Evolutionary conservation across 768 basidiomycete genomes (phyloP).

Genomic region (Mycena vitilis): DNA sequence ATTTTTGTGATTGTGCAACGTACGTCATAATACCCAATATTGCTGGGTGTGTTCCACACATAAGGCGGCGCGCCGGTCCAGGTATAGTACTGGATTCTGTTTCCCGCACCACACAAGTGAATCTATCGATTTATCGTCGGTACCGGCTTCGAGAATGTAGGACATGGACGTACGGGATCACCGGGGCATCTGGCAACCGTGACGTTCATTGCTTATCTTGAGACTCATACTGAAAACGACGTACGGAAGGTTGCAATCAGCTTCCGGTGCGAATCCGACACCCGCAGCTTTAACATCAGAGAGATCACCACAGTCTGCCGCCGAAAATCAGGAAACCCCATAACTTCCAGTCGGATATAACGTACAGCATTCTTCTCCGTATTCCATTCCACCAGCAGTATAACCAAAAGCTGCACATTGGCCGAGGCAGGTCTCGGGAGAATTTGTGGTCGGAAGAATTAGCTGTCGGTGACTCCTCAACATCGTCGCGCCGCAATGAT

Average conservation of each 20-base stretch:
- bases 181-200: no score
- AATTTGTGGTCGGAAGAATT: slow-evolving; percentile 63
- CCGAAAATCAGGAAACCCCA: not conserved
- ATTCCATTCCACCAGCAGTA: slow-evolving; percentile 74
- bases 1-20: not conserved
- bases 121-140: slow-evolving; percentile 30
- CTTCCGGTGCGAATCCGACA: slow-evolving; percentile 53
- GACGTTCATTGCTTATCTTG: no score
- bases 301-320: slow-evolving; percentile 76
- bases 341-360: slow-evolving; percentile 17
- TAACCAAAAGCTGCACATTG: slow-evolving; percentile 82
- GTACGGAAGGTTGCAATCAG: slow-evolving; percentile 61
- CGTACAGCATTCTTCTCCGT: slow-evolving; percentile 76
- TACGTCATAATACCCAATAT: slow-evolving; percentile 79
- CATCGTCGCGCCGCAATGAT: no score
- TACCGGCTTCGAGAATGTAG: no score
- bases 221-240: no score
- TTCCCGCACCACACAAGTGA: slow-evolving; percentile 75
- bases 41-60: slow-evolving; percentile 72
- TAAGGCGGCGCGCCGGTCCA: slow-evolving; percentile 63
- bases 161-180: no score
- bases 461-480: no score
- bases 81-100: slow-evolving; percentile 64
- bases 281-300: slow-evolving; percentile 60
- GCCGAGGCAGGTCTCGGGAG: slow-evolving; percentile 71